Conservation (phyloP, 305 asterid genomes). For the Andrographis paniculata region DNA sequence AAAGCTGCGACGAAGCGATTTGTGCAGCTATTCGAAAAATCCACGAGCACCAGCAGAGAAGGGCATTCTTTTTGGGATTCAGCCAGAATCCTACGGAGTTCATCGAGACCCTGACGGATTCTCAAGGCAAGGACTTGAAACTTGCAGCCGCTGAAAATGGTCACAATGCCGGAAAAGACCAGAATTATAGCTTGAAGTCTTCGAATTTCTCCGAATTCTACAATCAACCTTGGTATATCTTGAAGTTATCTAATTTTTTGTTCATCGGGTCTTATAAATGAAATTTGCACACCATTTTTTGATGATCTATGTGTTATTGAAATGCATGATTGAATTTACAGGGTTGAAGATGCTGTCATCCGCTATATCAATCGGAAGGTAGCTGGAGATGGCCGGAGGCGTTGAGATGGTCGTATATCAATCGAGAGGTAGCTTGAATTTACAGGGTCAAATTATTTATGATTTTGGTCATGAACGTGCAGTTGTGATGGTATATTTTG, state of each 20-base stretch:
- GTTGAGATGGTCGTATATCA: too few species aligned
- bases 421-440: too few species aligned
- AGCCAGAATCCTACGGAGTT: conserved; percentile 96
- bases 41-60: conserved; percentile 80
- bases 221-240: conserved; percentile 79
- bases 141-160: conserved; percentile 71
- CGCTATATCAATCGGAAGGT: conserved; percentile 85
- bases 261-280: not conserved
- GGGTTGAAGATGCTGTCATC: conserved; percentile 97
- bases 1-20: conserved; percentile 92
- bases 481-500: too few species aligned
- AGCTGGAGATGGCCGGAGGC: conserved; percentile 3
- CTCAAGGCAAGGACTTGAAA: conserved; percentile 86
- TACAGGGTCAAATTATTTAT: too few species aligned
- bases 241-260: not conserved
- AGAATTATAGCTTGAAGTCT: too few species aligned
- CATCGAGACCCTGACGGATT: conserved; percentile 75
- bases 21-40: conserved; percentile 86
- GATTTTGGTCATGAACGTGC: too few species aligned
- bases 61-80: conserved; percentile 95
- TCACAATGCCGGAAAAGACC: conserved; percentile 80
- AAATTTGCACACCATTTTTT: not conserved
- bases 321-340: conserved; percentile 26
- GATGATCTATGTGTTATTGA: conserved; percentile 7
- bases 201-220: conserved; percentile 91